Conservation (phyloP, 306 rosid species). For the Biancaea sappan region DNA sequence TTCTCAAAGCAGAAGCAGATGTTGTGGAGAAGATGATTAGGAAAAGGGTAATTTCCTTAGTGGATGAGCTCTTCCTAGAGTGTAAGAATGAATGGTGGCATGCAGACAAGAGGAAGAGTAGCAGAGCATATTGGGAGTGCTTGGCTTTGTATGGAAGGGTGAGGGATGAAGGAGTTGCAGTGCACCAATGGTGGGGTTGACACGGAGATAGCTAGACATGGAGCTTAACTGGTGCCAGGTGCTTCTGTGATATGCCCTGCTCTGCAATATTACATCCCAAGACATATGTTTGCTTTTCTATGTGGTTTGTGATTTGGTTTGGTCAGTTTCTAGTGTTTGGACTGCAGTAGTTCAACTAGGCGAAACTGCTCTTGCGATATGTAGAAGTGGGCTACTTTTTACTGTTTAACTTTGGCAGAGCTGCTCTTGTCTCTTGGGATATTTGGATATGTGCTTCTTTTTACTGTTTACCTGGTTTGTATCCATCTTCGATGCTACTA, state of each 20-base stretch:
- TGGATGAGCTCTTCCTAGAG: conserved; percentile 67
- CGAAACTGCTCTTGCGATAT: not conserved
- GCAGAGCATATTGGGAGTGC: conserved; percentile 70
- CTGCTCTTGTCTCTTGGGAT: too few species aligned
- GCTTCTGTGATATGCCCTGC: conserved; percentile 14
- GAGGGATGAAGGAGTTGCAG: conserved; percentile 69
- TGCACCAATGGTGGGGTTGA: conserved; percentile 71
- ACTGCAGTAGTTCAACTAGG: not conserved
- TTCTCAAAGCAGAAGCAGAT: conserved; percentile 70
- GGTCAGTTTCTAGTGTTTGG: conserved; percentile 1
- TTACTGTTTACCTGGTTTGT: not conserved
- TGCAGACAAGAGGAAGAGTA: conserved; percentile 33
- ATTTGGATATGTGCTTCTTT: not conserved
- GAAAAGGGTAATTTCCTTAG: conserved; percentile 46
- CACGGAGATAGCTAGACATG: not conserved
- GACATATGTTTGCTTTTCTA: not conserved
- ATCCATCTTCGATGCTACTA: not conserved
- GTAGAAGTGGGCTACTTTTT: not conserved
- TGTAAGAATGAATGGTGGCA: conserved; percentile 71
- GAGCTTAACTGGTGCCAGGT: not conserved
- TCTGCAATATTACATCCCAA: not conserved
- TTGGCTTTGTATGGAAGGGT: conserved; percentile 68
- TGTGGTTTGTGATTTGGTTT: conserved; percentile 5
- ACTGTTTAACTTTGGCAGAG: too few species aligned
- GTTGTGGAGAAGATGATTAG: conserved; percentile 56